Evolutionary conservation across 306 rosid genomes (phyloP).

Genomic region (Albizia julibrissin): DNA sequence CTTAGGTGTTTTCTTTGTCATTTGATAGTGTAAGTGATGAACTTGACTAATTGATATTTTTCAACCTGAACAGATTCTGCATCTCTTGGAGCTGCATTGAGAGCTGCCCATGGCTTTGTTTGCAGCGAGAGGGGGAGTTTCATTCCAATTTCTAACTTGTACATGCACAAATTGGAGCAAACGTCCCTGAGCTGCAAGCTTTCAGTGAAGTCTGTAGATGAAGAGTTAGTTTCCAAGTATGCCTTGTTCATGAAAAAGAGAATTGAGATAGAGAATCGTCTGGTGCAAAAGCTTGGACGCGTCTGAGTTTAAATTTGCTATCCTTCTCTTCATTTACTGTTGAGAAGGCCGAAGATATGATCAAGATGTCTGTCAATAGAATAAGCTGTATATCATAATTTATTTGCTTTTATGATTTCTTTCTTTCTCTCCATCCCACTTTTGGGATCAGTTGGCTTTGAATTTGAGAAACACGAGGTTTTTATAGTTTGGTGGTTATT

Average conservation of each 20-base stretch:
- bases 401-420: neutral
- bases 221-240: slow-evolving; percentile 58
- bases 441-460: neutral
- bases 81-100: slow-evolving; percentile 92
- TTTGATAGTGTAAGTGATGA: neutral
- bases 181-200: slow-evolving; percentile 77
- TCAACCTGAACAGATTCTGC: slow-evolving; percentile 75
- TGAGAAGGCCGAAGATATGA: neutral
- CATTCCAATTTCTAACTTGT: slow-evolving; percentile 67
- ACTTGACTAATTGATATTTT: slow-evolving; percentile 11
- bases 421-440: neutral
- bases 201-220: slow-evolving; percentile 61
- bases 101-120: slow-evolving; percentile 97
- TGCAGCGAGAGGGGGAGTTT: slow-evolving; percentile 69
- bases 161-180: slow-evolving; percentile 63
- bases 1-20: neutral
- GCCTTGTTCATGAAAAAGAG: slow-evolving; percentile 72
- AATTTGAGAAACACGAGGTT: neutral
- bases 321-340: neutral
- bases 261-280: slow-evolving; percentile 76
- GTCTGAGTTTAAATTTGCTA: slow-evolving; percentile 29
- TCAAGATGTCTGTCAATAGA: neutral
- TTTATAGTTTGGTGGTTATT: neutral
- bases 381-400: neutral
- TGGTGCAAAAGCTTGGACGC: slow-evolving; percentile 75